Evolutionary conservation across 1,284 basidiomycete genomes (phyloP).

Genomic region (Xerocomus cyaneibrunnescens): DNA sequence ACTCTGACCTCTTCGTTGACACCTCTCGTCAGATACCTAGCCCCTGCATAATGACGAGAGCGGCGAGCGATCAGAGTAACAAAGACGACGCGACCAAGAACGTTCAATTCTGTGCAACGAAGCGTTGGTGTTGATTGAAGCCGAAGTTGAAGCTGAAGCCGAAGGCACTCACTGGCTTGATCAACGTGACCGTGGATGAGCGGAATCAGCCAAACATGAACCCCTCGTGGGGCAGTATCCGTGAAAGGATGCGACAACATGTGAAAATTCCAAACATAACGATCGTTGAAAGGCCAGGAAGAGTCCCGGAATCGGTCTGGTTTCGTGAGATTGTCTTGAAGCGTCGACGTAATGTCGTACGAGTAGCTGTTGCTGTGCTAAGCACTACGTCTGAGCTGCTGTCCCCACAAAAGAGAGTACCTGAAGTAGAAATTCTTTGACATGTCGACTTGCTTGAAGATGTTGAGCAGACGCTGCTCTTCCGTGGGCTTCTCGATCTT

Average conservation of each 20-base stretch:
- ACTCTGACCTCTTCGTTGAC: conserved; percentile 80
- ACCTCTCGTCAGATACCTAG: conserved; percentile 92
- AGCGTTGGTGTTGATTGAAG: not conserved
- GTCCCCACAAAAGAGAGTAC: conserved; percentile 40
- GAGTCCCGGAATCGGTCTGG: conserved; percentile 42
- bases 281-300: conserved; percentile 76
- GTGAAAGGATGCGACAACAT: conserved; percentile 74
- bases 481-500: conserved; percentile 82
- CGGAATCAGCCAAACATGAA: conserved; percentile 81
- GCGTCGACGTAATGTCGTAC: conserved; percentile 93
- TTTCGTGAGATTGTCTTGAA: conserved; percentile 90
- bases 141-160: not conserved
- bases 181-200: conserved; percentile 96
- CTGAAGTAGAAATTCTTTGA: conserved; percentile 99
- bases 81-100: conserved; percentile 89
- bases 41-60: conserved; percentile 95
- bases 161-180: conserved; percentile 81
- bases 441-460: conserved; percentile 98
- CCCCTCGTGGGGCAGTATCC: conserved; percentile 25
- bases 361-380: conserved; percentile 66
- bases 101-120: conserved; percentile 75
- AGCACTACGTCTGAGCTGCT: not conserved
- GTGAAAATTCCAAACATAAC: conserved; percentile 96
- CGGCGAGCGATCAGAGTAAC: conserved; percentile 93
- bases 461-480: conserved; percentile 82